phyloP scores from a whole-genome alignment of 1,139 yeast species.

The Pichia sp. region DNA sequence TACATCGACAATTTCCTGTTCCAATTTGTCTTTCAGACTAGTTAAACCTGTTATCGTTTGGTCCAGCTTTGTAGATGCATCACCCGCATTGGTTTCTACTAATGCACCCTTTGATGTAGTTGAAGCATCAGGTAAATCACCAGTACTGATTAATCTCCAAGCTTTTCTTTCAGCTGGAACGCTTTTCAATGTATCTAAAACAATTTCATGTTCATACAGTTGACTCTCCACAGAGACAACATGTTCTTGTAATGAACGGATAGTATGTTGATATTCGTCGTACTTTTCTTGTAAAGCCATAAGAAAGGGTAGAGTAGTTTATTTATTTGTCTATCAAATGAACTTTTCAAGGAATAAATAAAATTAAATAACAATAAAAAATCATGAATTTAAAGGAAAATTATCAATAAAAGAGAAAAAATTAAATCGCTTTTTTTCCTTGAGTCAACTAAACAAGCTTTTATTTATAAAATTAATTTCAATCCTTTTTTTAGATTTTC shows the following conservation, averaged over 20 bases:
- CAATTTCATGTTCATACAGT: conserved; percentile 46
- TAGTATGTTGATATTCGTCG: conserved; percentile 57
- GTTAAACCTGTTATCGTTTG: conserved; percentile 47
- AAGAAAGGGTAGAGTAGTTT: no score
- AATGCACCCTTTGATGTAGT: conserved; percentile 40
- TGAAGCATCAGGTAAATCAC: conserved; percentile 6
- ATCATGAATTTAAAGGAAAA: no score
- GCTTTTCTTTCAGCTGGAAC: conserved; percentile 63
- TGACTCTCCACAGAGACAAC: conserved; percentile 46
- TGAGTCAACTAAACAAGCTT: no score
- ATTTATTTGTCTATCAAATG: no score
- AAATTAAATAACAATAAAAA: no score
- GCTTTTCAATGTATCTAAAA: conserved; percentile 47
- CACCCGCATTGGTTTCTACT: conserved; percentile 74
- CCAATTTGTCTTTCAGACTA: conserved; percentile 40
- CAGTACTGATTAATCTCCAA: conserved; percentile 88
- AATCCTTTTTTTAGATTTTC: no score
- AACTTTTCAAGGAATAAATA: no score
- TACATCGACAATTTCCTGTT: conserved; percentile 40
- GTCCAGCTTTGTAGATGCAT: conserved; percentile 62
- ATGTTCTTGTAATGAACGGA: conserved; percentile 53
- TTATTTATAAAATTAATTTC: no score
- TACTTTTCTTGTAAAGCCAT: conserved; percentile 18
- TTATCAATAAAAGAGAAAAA: no score
- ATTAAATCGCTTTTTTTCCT: no score